Evolutionary conservation across 345 rosid genomes (phyloP).

Genomic region (Rhodamnia argentea): DNA sequence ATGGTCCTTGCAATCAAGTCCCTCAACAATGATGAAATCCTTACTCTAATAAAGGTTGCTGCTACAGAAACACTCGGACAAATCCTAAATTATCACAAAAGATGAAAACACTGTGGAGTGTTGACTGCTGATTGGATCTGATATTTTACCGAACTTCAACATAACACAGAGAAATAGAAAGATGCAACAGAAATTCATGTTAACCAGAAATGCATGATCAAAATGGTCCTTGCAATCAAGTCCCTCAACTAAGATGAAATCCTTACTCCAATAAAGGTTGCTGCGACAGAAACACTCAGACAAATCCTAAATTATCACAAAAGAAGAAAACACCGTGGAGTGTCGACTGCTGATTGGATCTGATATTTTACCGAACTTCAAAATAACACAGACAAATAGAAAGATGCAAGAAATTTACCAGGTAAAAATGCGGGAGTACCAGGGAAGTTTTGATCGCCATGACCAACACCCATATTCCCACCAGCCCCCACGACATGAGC

Average conservation of each 20-base stretch:
- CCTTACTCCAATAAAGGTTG: neutral
- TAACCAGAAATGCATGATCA: no score
- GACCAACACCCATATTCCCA: constrained; percentile 52
- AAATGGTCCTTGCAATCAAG: neutral
- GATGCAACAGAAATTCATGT: neutral
- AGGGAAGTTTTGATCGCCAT: constrained; percentile 73
- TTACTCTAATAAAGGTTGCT: neutral
- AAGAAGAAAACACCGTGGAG: neutral
- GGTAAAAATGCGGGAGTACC: constrained; percentile 56
- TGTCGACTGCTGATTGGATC: neutral
- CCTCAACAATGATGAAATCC: neutral
- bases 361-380: neutral
- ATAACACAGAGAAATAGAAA: neutral
- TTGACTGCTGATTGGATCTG: neutral
- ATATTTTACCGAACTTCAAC: neutral
- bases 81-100: neutral
- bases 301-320: neutral
- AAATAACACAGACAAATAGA: neutral
- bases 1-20: neutral
- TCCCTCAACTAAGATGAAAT: neutral
- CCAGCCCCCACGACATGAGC: constrained; percentile 58
- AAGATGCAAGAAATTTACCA: constrained; percentile 23
- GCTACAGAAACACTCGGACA: neutral
- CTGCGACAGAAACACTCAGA: neutral
- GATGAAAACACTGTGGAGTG: neutral